Conservation (phyloP, 441 rosid genomes). For the Bruguiera hainesii region DNA sequence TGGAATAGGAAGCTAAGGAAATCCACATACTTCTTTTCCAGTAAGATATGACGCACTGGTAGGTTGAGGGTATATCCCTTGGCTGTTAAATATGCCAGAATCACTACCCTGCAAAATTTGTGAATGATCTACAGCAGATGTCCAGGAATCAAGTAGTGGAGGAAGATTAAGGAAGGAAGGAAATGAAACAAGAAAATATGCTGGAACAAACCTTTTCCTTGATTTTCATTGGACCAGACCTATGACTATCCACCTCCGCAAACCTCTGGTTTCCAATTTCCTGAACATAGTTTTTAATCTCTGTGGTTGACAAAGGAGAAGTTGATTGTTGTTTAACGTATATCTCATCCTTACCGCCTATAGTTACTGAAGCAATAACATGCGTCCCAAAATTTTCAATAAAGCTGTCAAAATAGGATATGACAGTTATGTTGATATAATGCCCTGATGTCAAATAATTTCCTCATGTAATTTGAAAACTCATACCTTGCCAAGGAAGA, state of each 20-base stretch:
- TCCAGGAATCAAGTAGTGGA: constrained; percentile 5
- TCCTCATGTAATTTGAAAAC: neutral
- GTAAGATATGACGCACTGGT: constrained; percentile 42
- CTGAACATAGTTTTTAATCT: constrained; percentile 54
- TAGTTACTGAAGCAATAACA: constrained; percentile 56
- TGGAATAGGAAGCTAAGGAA: neutral
- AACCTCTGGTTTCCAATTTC: constrained; percentile 68
- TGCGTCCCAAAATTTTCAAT: constrained; percentile 73
- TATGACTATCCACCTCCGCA: constrained; percentile 33
- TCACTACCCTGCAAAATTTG: constrained; percentile 45
- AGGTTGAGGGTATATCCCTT: constrained; percentile 80
- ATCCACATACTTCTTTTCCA: constrained; percentile 56
- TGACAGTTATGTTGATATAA: constrained; percentile 16
- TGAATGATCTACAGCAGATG: constrained; percentile 13
- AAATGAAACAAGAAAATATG: constrained; percentile 4
- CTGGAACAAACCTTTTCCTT: constrained; percentile 65
- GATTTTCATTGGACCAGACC: constrained; percentile 46
- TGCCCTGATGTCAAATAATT: constrained; percentile 9
- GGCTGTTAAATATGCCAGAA: constrained; percentile 61
- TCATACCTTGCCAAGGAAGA: constrained; percentile 55
- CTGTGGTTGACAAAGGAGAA: constrained; percentile 53
- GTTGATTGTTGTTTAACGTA: constrained; percentile 64
- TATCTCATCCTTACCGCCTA: constrained; percentile 72
- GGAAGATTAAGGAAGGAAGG: constrained; percentile 6
- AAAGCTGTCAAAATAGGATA: constrained; percentile 43